These are phyloP conservation scores for Escallonia herrerae DNA, from an alignment of 129 eudicot genomes.

Conservation along the genomic window DNA sequence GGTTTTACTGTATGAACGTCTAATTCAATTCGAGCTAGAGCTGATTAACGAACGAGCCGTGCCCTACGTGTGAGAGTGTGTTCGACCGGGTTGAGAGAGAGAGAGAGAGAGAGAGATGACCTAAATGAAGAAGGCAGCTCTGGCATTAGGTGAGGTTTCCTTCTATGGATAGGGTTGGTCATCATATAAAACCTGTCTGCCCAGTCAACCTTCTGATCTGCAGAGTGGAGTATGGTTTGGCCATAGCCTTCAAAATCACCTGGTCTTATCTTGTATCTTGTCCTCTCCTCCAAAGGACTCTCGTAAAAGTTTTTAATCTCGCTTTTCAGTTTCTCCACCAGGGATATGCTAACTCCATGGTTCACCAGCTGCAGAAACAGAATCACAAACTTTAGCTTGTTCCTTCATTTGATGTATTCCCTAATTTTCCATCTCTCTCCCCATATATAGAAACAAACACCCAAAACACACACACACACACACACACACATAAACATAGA, in stretches of 20 bases:
- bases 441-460: too few relatives aligned
- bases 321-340: conserved; percentile 39
- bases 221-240: conserved; percentile 25
- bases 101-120: conserved; percentile 20
- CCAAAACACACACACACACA: background rate
- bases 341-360: conserved; percentile 39
- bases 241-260: conserved; percentile 69
- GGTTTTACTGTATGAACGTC: too few relatives aligned
- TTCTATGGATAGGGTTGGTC: conserved; percentile 41
- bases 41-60: too few relatives aligned
- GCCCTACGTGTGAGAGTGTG: too few relatives aligned
- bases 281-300: conserved; percentile 45
- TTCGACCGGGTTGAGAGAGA: background rate
- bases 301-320: conserved; percentile 40
- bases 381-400: too few relatives aligned
- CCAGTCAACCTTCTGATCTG: conserved; percentile 49
- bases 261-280: conserved; percentile 25
- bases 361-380: conserved; percentile 32
- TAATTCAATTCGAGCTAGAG: too few relatives aligned
- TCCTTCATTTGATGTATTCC: too few relatives aligned
- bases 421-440: too few relatives aligned
- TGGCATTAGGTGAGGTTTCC: conserved; percentile 52
- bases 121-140: conserved; percentile 41
- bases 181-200: conserved; percentile 54
- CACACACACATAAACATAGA: background rate